Conservation (phyloP, 2,329 filamentous ascomycete genomes). For the Alternaria sp. region DNA sequence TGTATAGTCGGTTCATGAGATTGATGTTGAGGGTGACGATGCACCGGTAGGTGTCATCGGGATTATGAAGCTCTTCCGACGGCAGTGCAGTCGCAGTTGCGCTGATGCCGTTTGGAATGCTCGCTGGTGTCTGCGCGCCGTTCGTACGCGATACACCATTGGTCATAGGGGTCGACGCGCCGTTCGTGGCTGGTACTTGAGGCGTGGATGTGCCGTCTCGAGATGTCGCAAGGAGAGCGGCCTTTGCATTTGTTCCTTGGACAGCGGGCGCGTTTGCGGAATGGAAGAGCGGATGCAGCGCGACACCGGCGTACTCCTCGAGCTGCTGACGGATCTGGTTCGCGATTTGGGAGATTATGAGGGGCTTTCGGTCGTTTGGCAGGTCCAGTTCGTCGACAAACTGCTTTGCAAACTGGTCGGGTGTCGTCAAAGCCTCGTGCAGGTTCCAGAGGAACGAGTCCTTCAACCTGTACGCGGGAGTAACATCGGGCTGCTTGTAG, state of each 20-base stretch:
- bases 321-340: constrained; percentile 94
- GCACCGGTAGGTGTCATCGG: constrained; percentile 93
- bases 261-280: constrained; percentile 50
- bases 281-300: constrained; percentile 91
- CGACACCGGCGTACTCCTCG: constrained; percentile 94
- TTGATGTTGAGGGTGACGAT: constrained; percentile 92
- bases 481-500: constrained; percentile 80
- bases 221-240: constrained; percentile 54
- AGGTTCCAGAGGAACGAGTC: constrained; percentile 99
- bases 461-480: constrained; percentile 85
- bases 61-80: constrained; percentile 79
- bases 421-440: constrained; percentile 91
- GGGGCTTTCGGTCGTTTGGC: constrained; percentile 70
- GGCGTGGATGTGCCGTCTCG: constrained; percentile 62
- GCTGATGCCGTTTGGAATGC: constrained; percentile 66
- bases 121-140: constrained; percentile 56
- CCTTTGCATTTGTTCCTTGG: constrained; percentile 41
- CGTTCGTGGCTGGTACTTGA: constrained; percentile 56
- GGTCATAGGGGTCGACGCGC: constrained; percentile 63
- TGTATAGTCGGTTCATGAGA: constrained; percentile 88
- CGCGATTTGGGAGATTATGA: constrained; percentile 81
- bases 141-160: constrained; percentile 57
- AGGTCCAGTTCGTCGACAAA: constrained; percentile 94
- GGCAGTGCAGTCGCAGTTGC: constrained; percentile 72
- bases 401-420: constrained; percentile 91